Conservation (phyloP, 192 early-diverging fungal species). For the Coemansia sp. region DNA sequence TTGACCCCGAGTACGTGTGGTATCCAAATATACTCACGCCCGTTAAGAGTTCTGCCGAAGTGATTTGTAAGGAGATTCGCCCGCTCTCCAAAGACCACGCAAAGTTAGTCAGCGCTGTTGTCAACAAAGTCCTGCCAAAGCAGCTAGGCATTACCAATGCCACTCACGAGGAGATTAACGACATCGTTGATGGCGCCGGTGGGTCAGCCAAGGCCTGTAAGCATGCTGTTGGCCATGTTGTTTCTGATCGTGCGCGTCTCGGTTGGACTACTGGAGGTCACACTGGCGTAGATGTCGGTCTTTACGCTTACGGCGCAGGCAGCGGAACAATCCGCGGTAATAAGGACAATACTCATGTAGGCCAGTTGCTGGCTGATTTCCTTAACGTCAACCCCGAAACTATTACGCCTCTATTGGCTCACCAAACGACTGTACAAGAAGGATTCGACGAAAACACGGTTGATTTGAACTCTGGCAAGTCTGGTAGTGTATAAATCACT, state of each 20-base stretch:
- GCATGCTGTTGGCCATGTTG: slow-evolving; percentile 20
- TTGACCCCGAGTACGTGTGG: slow-evolving; percentile 59
- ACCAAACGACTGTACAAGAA: slow-evolving; percentile 10
- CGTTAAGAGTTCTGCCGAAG: slow-evolving; percentile 38
- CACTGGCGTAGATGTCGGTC: slow-evolving; percentile 87
- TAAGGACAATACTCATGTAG: slow-evolving; percentile 71
- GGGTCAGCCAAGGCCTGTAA: slow-evolving; percentile 14
- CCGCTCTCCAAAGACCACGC: background rate
- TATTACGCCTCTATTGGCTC: slow-evolving; percentile 49
- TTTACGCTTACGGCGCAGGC: slow-evolving; percentile 62
- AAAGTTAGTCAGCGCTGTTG: background rate
- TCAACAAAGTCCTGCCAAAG: slow-evolving; percentile 15
- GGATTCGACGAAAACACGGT: background rate
- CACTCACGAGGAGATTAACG: slow-evolving; percentile 19
- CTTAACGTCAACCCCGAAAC: slow-evolving; percentile 55
- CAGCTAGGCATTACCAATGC: slow-evolving; percentile 38
- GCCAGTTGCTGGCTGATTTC: slow-evolving; percentile 56
- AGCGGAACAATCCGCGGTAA: slow-evolving; percentile 42
- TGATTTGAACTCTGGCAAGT: background rate
- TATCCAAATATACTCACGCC: slow-evolving; percentile 29
- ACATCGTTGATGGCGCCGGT: background rate
- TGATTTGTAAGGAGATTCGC: slow-evolving; percentile 14
- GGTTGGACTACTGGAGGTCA: slow-evolving; percentile 88
- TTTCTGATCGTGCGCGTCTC: slow-evolving; percentile 32
- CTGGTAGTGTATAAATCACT: background rate